Conservation (phyloP, 257 asterid genomes). For the Penstemon newberryi region DNA sequence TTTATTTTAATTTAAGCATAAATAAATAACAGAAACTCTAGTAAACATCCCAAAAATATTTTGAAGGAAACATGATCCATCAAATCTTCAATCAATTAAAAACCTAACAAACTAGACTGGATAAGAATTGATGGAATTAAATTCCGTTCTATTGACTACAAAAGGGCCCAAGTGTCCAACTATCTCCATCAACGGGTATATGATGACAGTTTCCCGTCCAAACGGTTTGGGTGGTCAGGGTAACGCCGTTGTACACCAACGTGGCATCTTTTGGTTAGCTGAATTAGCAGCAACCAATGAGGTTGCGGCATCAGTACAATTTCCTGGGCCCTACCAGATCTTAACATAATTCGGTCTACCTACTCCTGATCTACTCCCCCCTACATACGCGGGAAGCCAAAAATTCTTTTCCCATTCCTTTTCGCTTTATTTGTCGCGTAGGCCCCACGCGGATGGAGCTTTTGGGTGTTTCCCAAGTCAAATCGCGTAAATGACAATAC, state of each 20-base stretch:
- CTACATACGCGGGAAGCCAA: conserved; percentile 21
- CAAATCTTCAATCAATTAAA: too few relatives aligned
- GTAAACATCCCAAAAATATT: too few relatives aligned
- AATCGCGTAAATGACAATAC: conserved; percentile 4
- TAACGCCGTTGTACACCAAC: conserved; percentile 21
- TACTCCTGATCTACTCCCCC: conserved; percentile 16
- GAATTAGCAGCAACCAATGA: conserved; percentile 41
- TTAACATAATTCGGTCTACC: conserved; percentile 16
- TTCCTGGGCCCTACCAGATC: conserved; percentile 23
- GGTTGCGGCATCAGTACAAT: conserved; percentile 43
- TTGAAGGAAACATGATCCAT: too few relatives aligned
- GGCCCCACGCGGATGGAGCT: conserved; percentile 10
- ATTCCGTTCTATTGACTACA: too few relatives aligned
- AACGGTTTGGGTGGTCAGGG: neutral
- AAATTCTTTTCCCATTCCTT: neutral
- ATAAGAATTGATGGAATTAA: too few relatives aligned
- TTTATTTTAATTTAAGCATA: too few relatives aligned
- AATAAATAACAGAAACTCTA: too few relatives aligned
- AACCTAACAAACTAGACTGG: too few relatives aligned
- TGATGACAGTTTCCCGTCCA: conserved; percentile 24
- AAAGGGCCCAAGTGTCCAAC: neutral
- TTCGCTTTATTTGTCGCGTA: neutral
- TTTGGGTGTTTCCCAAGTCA: conserved; percentile 24
- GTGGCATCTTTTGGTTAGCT: conserved; percentile 31
- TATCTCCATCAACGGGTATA: conserved; percentile 30